Evolutionary conservation across 176 grass and related monocot species (phyloP).

Genomic region (Zea luxurians): DNA sequence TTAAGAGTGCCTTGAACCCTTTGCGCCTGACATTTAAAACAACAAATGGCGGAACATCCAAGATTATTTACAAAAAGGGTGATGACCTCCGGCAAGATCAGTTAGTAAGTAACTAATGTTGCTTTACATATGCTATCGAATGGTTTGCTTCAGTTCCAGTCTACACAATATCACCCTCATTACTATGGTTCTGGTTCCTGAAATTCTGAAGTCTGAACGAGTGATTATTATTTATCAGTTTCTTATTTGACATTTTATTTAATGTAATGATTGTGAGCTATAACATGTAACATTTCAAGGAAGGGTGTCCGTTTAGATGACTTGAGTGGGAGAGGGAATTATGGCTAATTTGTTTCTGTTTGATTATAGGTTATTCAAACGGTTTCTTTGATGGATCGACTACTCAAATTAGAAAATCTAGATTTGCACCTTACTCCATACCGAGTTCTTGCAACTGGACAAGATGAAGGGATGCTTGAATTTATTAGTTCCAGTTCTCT

Average conservation of each 20-base stretch:
- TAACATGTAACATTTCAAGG: neutral
- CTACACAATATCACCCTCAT: neutral
- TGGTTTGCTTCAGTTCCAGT: constrained; percentile 23
- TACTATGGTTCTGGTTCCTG: neutral
- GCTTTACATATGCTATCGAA: constrained; percentile 17
- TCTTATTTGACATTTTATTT: neutral
- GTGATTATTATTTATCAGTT: constrained; percentile 22
- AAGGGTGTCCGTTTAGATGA: neutral
- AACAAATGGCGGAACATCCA: constrained; percentile 63
- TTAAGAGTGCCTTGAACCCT: constrained; percentile 82
- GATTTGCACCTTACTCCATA: constrained; percentile 97
- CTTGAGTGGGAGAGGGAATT: constrained; percentile 29
- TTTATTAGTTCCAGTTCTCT: constrained; percentile 94
- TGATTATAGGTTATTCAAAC: constrained; percentile 83
- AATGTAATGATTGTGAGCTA: neutral
- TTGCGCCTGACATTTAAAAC: constrained; percentile 84
- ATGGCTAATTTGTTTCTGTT: constrained; percentile 25
- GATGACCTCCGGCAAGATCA: constrained; percentile 98
- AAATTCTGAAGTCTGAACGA: neutral
- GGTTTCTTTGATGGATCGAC: constrained; percentile 95
- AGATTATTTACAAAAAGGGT: constrained; percentile 91
- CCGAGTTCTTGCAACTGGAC: constrained; percentile 93
- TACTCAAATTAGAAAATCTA: constrained; percentile 98
- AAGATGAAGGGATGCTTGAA: constrained; percentile 98
- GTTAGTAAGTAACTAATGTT: constrained; percentile 55